A percentile compares a stretch with the other conserved stretches of the same genome.
These are phyloP conservation scores for Phytophthora constricta DNA, from an alignment of 352 stramenopile species.

Conservation along the genomic window DNA sequence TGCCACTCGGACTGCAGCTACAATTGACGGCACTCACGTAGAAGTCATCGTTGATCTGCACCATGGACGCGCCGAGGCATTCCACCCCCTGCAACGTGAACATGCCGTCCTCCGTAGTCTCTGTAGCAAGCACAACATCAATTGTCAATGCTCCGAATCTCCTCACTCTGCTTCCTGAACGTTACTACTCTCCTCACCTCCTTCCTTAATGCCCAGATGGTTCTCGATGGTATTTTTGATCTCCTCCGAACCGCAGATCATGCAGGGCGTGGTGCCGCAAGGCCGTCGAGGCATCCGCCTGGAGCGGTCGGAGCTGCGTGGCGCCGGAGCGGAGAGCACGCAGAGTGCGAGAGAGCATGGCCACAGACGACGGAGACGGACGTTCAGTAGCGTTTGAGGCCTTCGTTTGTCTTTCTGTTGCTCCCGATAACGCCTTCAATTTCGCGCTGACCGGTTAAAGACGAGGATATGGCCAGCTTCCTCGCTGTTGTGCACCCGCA, in stretches of 20 bases:
- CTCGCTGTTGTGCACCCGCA: constrained; percentile 79
- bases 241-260: constrained; percentile 99
- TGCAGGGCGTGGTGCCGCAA: constrained; percentile 99
- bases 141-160: not conserved
- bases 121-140: too few species aligned
- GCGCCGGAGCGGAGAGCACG: constrained; percentile 46
- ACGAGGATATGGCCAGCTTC: constrained; percentile 91
- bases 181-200: constrained; percentile 75
- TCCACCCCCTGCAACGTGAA: constrained; percentile 99
- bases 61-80: constrained; percentile 99
- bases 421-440: constrained; percentile 82
- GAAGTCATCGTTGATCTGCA: constrained; percentile 99
- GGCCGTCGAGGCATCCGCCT: constrained; percentile 72
- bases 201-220: constrained; percentile 97
- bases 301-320: constrained; percentile 33
- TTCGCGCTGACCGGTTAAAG: constrained; percentile 94
- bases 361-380: too few species aligned
- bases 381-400: too few species aligned
- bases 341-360: constrained; percentile 71
- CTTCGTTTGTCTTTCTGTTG: constrained; percentile 15
- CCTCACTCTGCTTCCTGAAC: too few species aligned
- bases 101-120: constrained; percentile 78
- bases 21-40: constrained; percentile 56
- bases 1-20: too few species aligned
- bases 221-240: constrained; percentile 99